Evolutionary conservation across 108 stramenopile genomes (phyloP).

Genomic region (Licmophora abbreviata): DNA sequence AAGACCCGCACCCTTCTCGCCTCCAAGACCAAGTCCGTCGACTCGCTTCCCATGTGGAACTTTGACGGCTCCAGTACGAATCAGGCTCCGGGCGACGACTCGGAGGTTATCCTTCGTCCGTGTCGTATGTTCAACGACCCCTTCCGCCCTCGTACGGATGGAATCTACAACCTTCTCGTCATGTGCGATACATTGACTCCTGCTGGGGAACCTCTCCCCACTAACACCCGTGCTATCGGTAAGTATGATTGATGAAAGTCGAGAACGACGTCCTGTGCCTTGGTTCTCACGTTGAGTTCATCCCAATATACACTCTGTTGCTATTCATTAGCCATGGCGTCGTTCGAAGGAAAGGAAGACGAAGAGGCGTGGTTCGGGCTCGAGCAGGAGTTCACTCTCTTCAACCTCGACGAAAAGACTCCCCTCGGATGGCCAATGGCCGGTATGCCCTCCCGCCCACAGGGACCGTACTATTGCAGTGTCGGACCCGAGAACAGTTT

Average conservation of each 20-base stretch:
- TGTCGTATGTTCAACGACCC: conserved; percentile 89
- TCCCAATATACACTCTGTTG: not conserved
- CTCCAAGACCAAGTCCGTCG: conserved; percentile 35
- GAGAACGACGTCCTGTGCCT: not conserved
- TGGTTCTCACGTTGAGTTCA: not conserved
- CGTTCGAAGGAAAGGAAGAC: conserved; percentile 73
- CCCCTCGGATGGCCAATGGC: conserved; percentile 95
- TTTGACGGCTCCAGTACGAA: conserved; percentile 94
- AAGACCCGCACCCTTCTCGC: conserved; percentile 82
- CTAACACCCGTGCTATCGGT: conserved; percentile 83
- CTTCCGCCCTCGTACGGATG: conserved; percentile 82
- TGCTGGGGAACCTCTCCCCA: conserved; percentile 74
- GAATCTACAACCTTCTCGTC: conserved; percentile 86
- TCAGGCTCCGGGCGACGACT: conserved; percentile 96
- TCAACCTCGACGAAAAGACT: conserved; percentile 87
- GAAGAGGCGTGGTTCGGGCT: conserved; percentile 90
- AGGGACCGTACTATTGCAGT: conserved; percentile 98
- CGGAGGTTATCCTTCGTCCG: conserved; percentile 87
- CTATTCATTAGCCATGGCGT: conserved; percentile 37
- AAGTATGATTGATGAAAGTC: conserved; percentile 21
- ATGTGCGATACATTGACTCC: conserved; percentile 95
- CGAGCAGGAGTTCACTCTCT: conserved; percentile 98
- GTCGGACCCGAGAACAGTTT: conserved; percentile 91
- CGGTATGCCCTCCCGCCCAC: conserved; percentile 76
- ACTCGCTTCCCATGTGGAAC: conserved; percentile 88